Evolutionary conservation across 306 rosid species (phyloP), one percentile per base, ranked within the genome.

Genomic region (Rosa chinensis): DNA sequence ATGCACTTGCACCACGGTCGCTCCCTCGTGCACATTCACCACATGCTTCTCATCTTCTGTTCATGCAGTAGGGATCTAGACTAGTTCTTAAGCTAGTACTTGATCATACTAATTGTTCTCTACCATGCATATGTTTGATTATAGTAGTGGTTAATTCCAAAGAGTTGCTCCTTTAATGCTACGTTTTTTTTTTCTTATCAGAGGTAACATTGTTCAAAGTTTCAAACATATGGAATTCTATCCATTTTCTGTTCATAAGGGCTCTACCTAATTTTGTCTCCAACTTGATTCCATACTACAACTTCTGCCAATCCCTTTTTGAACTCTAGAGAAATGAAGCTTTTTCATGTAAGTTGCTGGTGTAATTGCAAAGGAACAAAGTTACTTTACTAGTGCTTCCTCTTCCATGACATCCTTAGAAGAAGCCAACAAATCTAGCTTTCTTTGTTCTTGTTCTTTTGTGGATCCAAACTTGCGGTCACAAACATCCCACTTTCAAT

Each of bases 21-120:
- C 76, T 82, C 47, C 87, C 85, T 83, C 87, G 86, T 70, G 84
- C 86, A 66, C 88, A 72, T 66, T 77, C 93, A 45, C 88, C 97
- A 28, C 84, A 55, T 53, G 80, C 87, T 84, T 70, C 97, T n/a
- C 86, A 82, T 70, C 80, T 88, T 70, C 42, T 89, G 74, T 87
- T 85, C 72, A 81, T 75, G 84, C 62, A 85, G 52, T 79, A 85
- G 58, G 77, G 74, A 72, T 70, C 21, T 64, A 42, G 37, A 55
- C 49, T 73, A n/a, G 58, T 73, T 32, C 37, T 25, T 59, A 10
- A 75, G 43, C 44, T 10, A 61, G 6, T 61, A 4, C 48, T 32
- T 28, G 59, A 61, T 62, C 79, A 45, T 17, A 35, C 37, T 32
- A 12, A 62, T 74, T 23, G 20, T 61, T 75, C 2, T 17, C 44